phyloP scores from a whole-genome alignment of 257 asterid genomes.

The Sherardia arvensis region DNA sequence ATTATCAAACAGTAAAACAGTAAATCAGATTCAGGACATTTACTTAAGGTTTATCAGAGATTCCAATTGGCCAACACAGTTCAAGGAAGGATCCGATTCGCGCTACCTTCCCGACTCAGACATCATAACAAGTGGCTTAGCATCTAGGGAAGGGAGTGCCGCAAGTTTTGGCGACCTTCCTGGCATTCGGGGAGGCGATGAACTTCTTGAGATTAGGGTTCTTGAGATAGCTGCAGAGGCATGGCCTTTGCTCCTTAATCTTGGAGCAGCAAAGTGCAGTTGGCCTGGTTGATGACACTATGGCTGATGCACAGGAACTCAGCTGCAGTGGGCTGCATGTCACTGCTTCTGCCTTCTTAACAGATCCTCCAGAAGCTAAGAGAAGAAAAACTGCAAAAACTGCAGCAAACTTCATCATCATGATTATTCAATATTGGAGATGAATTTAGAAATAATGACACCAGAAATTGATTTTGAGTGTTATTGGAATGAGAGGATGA shows the following conservation, averaged over 20 bases:
- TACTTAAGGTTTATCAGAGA: too few species aligned
- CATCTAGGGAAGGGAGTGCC: conserved; percentile 75
- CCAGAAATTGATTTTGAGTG: too few species aligned
- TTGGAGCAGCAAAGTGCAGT: conserved; percentile 41
- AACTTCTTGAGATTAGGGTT: conserved; percentile 63
- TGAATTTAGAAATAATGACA: too few species aligned
- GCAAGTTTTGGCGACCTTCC: conserved; percentile 63
- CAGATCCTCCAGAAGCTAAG: conserved; percentile 25
- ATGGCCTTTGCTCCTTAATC: conserved; percentile 70
- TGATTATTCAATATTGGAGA: background rate
- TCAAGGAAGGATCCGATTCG: too few species aligned
- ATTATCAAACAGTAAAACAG: too few species aligned
- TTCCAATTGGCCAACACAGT: too few species aligned
- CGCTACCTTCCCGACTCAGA: too few species aligned
- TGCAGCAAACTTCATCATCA: conserved; percentile 24
- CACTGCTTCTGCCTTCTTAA: conserved; percentile 28
- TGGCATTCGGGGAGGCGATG: conserved; percentile 73
- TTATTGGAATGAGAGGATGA: background rate
- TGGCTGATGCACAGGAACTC: conserved; percentile 74
- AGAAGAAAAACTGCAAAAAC: conserved; percentile 21
- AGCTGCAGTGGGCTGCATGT: conserved; percentile 76
- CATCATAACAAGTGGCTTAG: conserved; percentile 13
- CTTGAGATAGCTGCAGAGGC: conserved; percentile 74
- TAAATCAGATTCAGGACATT: too few species aligned
- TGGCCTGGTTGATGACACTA: conserved; percentile 47